phyloP scores from a whole-genome alignment of 768 basidiomycete species.

The Antrodiella citrinella region DNA sequence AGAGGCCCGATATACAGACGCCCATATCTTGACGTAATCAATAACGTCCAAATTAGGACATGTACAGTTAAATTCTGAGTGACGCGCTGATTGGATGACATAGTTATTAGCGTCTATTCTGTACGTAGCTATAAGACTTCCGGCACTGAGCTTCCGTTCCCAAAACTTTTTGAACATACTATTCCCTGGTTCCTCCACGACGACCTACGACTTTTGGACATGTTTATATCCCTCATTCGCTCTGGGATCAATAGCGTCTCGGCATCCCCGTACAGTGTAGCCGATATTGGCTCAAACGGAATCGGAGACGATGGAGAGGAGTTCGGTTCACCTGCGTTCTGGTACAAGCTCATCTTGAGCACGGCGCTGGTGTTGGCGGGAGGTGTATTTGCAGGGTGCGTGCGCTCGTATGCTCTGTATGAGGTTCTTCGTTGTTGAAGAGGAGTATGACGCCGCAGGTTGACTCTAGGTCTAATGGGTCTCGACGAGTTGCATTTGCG shows the following conservation, averaged over 20 bases:
- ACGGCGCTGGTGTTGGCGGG: conserved; percentile 69
- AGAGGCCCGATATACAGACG: no score
- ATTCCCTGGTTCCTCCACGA: not conserved
- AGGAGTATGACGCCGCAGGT: conserved; percentile 30
- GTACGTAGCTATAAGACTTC: no score
- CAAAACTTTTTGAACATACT: no score
- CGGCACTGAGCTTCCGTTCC: no score
- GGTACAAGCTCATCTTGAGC: conserved; percentile 63
- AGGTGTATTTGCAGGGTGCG: conserved; percentile 89
- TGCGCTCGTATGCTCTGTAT: conserved; percentile 1
- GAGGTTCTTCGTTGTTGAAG: not conserved
- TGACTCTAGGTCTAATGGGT: conserved; percentile 92
- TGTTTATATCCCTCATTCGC: conserved; percentile 11
- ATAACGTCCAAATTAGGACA: no score
- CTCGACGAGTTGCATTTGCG: conserved; percentile 86
- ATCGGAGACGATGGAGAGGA: conserved; percentile 15
- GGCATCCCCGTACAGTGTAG: not conserved
- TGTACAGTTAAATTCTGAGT: no score
- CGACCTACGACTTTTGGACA: conserved; percentile 2
- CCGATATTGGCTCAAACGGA: not conserved
- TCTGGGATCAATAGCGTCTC: not conserved
- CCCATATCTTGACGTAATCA: no score
- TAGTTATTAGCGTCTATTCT: no score
- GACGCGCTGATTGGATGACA: no score
- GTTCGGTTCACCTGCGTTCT: conserved; percentile 59